Evolutionary conservation across 2,329 filamentous ascomycete genomes (phyloP), one percentile per base, ranked within the genome.

Genomic region (Calonectria hongkongensis): DNA sequence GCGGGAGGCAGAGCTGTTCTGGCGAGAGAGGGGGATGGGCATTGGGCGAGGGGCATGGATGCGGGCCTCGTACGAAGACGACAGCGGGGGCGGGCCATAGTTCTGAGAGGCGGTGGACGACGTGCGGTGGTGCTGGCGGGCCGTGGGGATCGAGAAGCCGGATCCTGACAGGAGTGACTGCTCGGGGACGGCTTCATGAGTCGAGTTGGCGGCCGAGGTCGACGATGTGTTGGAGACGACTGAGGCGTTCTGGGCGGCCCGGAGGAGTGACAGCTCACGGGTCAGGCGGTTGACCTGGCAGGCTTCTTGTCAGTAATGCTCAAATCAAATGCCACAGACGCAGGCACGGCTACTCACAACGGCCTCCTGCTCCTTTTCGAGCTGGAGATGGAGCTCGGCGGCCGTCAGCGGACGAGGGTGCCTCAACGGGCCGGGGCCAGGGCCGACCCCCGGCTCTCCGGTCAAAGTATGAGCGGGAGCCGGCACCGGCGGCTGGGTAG

Each of bases 301-400:
- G 28, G 1, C 39, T 2, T 27, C 10, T 41, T 60, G 33, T 41
- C 30, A 10, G 71, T n/a, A 74, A 51, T 30, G 41, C 33, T 39
- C 33, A 15, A 36, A 33, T 9, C 15, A 27, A 3, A 27, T 0
- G 1, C 25, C 1, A 45, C 27, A 3, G 6, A 9, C 21, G 27
- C 4, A 12, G 13, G 25, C 12, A 4, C 2, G 5, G 18, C 10
- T 43, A 63, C 92, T 75, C 88, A 97, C 96, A 79, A 98, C 93
- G 43, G 95, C 94, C 84, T 98, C 96, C 80, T 98, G 96, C 82
- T 98, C 96, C 84, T 97, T 97, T 85, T 98, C 96, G 30, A 98
- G 88, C 85, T 98, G 92, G 72, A 94, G 88, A 83, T 98, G 95
- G 73, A 98, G 88, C 83, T 98, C 96, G 4, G 95, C 94, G 1